These are phyloP conservation scores for Ophiostoma australiae DNA, from an alignment of 2,329 filamentous ascomycete species.

Conservation along the genomic window DNA sequence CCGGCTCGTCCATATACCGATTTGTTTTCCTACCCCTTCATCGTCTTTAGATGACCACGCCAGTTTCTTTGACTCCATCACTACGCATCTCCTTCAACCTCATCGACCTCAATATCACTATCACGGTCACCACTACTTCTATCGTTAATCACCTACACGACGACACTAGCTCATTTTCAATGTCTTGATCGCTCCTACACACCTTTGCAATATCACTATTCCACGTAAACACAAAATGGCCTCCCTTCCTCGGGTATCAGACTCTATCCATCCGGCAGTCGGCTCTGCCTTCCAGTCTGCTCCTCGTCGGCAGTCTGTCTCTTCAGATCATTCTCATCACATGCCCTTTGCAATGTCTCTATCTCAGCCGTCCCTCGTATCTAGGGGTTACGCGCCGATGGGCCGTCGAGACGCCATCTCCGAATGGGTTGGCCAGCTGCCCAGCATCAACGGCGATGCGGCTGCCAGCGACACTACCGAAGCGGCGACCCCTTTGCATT, in stretches of 20 bases:
- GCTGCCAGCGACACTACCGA: neutral
- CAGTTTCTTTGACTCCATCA: neutral
- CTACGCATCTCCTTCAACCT: neutral
- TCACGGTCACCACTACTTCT: neutral
- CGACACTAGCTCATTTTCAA: neutral
- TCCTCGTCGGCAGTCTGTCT: neutral
- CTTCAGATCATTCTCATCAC: neutral
- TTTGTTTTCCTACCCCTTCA: neutral
- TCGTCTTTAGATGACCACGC: neutral
- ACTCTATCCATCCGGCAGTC: neutral
- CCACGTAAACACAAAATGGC: neutral
- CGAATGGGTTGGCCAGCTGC: slow-evolving; percentile 17
- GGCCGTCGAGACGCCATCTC: neutral
- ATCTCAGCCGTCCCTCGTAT: neutral
- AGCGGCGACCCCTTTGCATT: neutral
- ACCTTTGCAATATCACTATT: neutral
- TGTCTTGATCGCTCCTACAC: neutral
- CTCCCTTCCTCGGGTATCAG: neutral
- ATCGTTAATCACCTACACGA: neutral
- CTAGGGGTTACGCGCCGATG: neutral
- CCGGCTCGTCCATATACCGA: neutral
- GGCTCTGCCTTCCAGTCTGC: neutral
- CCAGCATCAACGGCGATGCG: neutral
- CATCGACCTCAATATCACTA: neutral
- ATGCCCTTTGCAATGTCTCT: slow-evolving; percentile 8